Base-by-base conservation (phyloP, 192 early-diverging fungal genomes). In the Coemansia javaensis region DNA sequence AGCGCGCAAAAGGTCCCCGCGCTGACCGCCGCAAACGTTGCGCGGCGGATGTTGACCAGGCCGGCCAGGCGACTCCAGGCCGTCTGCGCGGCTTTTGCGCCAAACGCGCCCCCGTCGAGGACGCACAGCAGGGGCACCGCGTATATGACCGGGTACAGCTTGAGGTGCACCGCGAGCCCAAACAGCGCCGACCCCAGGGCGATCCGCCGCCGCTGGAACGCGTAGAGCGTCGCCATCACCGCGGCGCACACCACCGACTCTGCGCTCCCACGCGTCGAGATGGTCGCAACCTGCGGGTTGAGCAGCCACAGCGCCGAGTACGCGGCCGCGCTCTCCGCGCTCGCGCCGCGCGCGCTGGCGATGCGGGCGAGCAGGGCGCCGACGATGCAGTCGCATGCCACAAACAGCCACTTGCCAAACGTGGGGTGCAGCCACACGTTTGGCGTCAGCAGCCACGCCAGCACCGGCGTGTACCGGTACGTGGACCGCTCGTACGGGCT, bases 101-200 rank as follows among this genome's bases (percentile, higher is more conserved):
- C 40, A 44, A 56, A 51, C 16, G 53, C 47, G 42, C 36, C 30
- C 45, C 33, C 21, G 8, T 62, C 56, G 48, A 90, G 70, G 34
- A 83, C 59, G 13, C 88, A 63, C 63, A 91, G 74, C 23, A 99
- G 46, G 1, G 93, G 89, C 0, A 94, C 52, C 4, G 87, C 88
- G 56, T 97, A 93, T n/a, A 99, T 86, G 41, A 95, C 79, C 2
- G 97, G 94, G 66, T 97, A 99, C 9, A 97, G 91, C 59, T 99
- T 99, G 35, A 97, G 82, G 64, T 99, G 97, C 20, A 99, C 94
- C 7, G 90, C 77, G 7, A 94, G 58, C 5, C 97, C 97, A 77
- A 90, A 96, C 28, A 89, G 34, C 15, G 82, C 66, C 4, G 86
- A 83, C 21, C 78, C 80, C 22, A 55, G 44, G 2, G 62, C 64